phyloP scores from a whole-genome alignment of 768 basidiomycete species.

The Suillus subaureus region DNA sequence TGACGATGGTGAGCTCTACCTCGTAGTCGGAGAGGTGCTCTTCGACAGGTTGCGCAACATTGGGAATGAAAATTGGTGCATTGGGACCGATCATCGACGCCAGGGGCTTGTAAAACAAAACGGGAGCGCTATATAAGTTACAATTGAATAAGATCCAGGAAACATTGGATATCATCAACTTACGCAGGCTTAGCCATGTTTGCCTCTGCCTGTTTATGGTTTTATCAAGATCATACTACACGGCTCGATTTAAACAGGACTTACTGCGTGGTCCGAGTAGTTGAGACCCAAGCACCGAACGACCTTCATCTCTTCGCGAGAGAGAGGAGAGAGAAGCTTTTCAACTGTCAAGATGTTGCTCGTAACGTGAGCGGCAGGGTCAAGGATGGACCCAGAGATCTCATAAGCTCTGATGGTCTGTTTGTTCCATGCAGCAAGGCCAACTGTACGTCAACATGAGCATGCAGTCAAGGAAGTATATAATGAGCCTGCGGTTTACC shows the following conservation, averaged over 20 bases:
- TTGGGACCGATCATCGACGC: slow-evolving; percentile 71
- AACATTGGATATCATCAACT: slow-evolving; percentile 20
- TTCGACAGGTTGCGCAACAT: slow-evolving; percentile 66
- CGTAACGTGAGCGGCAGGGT: slow-evolving; percentile 66
- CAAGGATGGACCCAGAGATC: slow-evolving; percentile 70
- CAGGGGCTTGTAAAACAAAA: slow-evolving; percentile 81
- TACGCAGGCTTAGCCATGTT: slow-evolving; percentile 67
- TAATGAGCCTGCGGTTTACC: slow-evolving; percentile 38
- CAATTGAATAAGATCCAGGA: neutral
- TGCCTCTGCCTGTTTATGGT: slow-evolving; percentile 55
- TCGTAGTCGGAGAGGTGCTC: slow-evolving; percentile 82
- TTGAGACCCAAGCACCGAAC: slow-evolving; percentile 82
- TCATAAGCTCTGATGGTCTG: slow-evolving; percentile 67
- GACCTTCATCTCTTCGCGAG: slow-evolving; percentile 63
- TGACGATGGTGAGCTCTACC: slow-evolving; percentile 79
- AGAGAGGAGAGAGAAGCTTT: slow-evolving; percentile 68
- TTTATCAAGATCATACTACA: neutral
- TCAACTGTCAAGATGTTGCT: slow-evolving; percentile 68
- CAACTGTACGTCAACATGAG: slow-evolving; percentile 46
- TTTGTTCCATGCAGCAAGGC: slow-evolving; percentile 54
- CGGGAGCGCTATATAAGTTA: slow-evolving; percentile 51
- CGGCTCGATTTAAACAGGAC: slow-evolving; percentile 17
- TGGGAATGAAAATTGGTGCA: slow-evolving; percentile 66
- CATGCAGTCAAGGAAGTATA: neutral
- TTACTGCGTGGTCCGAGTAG: slow-evolving; percentile 81